Evolutionary conservation across 2,329 filamentous ascomycete species (phyloP).

Genomic region (Paramyrothecium sp.): DNA sequence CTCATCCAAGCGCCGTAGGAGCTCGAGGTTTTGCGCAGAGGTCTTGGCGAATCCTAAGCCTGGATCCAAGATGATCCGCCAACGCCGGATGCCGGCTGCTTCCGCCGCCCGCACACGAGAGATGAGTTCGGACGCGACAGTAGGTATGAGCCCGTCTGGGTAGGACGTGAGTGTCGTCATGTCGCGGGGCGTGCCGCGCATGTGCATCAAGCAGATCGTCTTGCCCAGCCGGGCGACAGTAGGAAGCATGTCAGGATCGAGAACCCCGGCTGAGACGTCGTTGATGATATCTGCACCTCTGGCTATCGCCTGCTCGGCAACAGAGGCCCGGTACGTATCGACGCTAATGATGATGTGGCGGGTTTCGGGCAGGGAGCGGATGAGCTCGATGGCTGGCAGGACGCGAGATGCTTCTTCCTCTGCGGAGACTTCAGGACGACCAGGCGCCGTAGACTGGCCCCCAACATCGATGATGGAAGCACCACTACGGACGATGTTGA

Average conservation of each 20-base stretch:
- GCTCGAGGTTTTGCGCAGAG: conserved; percentile 73
- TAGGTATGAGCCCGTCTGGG: conserved; percentile 62
- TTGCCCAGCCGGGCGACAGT: conserved; percentile 76
- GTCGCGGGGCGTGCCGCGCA: conserved; percentile 81
- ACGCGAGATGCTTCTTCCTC: conserved; percentile 77
- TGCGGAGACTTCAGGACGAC: conserved; percentile 64
- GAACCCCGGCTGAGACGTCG: conserved; percentile 79
- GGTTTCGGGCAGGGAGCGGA: conserved; percentile 66
- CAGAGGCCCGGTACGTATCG: conserved; percentile 86
- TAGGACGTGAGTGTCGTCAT: conserved; percentile 74
- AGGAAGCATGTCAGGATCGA: conserved; percentile 79
- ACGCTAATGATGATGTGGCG: conserved; percentile 73
- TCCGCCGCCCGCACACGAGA: conserved; percentile 72
- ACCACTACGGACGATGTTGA: conserved; percentile 62
- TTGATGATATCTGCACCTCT: conserved; percentile 93
- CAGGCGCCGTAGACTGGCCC: conserved; percentile 87
- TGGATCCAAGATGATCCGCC: conserved; percentile 93
- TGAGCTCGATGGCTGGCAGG: conserved; percentile 72
- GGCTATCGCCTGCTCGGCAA: conserved; percentile 72
- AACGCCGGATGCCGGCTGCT: conserved; percentile 78
- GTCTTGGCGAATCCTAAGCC: conserved; percentile 94
- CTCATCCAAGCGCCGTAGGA: conserved; percentile 67
- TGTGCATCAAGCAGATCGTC: conserved; percentile 86
- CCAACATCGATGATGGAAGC: conserved; percentile 89
- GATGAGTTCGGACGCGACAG: conserved; percentile 66